Evolutionary conservation across 2,329 filamentous ascomycete genomes (phyloP).

Genomic region (Xylaria sp.): DNA sequence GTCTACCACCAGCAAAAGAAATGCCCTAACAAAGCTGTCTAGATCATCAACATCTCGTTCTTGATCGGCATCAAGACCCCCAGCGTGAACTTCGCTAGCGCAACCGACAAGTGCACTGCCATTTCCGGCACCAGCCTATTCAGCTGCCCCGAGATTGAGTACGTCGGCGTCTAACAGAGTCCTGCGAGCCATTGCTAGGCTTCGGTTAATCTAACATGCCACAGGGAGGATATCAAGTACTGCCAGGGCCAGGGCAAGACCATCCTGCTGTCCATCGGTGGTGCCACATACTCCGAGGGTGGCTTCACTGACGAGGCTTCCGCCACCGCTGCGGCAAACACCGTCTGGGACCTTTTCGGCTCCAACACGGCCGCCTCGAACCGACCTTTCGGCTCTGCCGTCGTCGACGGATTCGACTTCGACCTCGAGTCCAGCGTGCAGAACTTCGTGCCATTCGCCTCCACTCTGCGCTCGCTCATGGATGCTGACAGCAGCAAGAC

Average conservation of each 20-base stretch:
- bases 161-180: constrained; percentile 47
- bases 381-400: constrained; percentile 74
- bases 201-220: constrained; percentile 18
- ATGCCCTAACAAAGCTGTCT: constrained; percentile 22
- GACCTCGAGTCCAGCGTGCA: constrained; percentile 73
- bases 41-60: constrained; percentile 74
- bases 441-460: constrained; percentile 72
- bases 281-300: constrained; percentile 75
- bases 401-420: constrained; percentile 81
- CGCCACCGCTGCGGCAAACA: constrained; percentile 67
- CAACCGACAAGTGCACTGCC: constrained; percentile 68
- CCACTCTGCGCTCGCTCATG: constrained; percentile 66
- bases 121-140: constrained; percentile 69
- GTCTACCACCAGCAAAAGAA: not conserved
- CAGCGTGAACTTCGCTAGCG: constrained; percentile 72
- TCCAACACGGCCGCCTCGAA: constrained; percentile 61
- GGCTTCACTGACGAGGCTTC: constrained; percentile 67
- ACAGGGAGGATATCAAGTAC: constrained; percentile 61
- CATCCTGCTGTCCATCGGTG: constrained; percentile 77
- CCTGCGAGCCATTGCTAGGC: constrained; percentile 9
- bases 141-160: constrained; percentile 74
- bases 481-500: constrained; percentile 61
- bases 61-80: constrained; percentile 66
- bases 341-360: constrained; percentile 78
- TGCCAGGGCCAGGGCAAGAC: constrained; percentile 77